Evolutionary conservation across 805 yeast species (phyloP).

Genomic region (Lachancea sp.): DNA sequence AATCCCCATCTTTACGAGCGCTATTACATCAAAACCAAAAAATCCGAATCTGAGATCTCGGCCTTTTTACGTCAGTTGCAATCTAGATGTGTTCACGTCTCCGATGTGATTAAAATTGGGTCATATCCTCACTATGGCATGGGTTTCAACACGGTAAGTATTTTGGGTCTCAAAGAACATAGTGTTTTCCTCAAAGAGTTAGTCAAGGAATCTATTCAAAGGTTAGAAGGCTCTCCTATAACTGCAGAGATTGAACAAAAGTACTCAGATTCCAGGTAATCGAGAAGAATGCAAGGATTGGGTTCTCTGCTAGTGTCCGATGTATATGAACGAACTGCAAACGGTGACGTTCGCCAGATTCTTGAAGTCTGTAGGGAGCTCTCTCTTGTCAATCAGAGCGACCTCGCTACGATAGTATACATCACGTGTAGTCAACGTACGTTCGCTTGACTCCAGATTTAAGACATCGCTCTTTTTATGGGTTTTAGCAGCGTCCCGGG

Average conservation of each 20-base stretch:
- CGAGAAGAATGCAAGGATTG: not conserved
- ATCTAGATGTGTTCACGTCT: conserved; percentile 28
- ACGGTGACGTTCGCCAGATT: no score
- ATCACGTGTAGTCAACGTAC: no score
- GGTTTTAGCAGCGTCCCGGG: no score
- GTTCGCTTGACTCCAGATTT: no score
- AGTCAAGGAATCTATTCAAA: conserved; percentile 41
- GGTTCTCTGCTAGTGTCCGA: no score
- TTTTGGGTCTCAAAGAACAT: conserved; percentile 51
- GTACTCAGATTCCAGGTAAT: conserved; percentile 21
- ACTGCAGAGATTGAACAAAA: conserved; percentile 49
- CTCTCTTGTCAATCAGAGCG: no score
- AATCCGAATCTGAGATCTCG: conserved; percentile 64
- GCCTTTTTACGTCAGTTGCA: conserved; percentile 53
- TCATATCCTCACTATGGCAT: conserved; percentile 75
- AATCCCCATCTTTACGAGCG: conserved; percentile 34
- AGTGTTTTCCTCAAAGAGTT: conserved; percentile 36
- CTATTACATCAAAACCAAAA: conserved; percentile 53
- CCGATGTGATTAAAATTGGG: conserved; percentile 57
- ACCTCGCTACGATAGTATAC: no score
- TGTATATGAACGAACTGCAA: no score
- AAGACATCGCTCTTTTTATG: no score
- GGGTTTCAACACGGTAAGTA: conserved; percentile 62
- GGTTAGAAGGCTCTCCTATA: conserved; percentile 53
- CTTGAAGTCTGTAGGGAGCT: no score